Base-by-base conservation (phyloP, 768 basidiomycete species). In the Mycena vitilis region DNA sequence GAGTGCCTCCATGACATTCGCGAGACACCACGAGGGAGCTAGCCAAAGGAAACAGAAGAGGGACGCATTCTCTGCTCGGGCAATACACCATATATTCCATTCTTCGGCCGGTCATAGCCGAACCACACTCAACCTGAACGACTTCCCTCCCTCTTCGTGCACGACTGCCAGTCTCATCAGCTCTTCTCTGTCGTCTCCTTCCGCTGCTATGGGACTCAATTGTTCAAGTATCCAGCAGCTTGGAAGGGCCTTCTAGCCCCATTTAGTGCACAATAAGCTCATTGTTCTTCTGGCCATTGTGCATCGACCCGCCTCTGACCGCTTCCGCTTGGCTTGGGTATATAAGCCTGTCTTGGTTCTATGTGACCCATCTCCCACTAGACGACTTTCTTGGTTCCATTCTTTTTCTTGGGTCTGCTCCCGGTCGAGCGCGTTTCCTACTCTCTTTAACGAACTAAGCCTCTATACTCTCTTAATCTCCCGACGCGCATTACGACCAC, bases 331-430 rank as follows among this genome's bases (percentile, higher is more conserved):
- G 55, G 56, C 57, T 53, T 38, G 36, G 2, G 38, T 59, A 54
- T 65, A 64, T 59, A 65, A 23, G 42, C 30, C 30, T 30, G 15
- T 51, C n/a, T 49, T 42, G 30, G 2, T 25, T 40, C 48, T 4
- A 22, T 47, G 20, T 12, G 9, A 30, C 16, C 52, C 36, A 61
- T 66, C 47, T 49, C 57, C 52, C 55, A 16, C 38, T 52, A 23
- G 30, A 48, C 53, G 34, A n/a, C 34, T 57, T 60, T 64, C 59
- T 60, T 63, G 58, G 68, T 63, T 48, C 63, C 60, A 62, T 60
- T 70, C 30, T 36, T 54, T 49, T 63, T 63, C 56, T 63, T 67
- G 54, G 63, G 34, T 70, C 51, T 49, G 69, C 69, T 70, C 69
- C 69, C 57, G 65, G 69, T 22, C 69, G 69, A 70, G 69, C 69